Base-by-base conservation (phyloP, 106 monocot genomes). In the Dendrobium chrysotoxum region DNA sequence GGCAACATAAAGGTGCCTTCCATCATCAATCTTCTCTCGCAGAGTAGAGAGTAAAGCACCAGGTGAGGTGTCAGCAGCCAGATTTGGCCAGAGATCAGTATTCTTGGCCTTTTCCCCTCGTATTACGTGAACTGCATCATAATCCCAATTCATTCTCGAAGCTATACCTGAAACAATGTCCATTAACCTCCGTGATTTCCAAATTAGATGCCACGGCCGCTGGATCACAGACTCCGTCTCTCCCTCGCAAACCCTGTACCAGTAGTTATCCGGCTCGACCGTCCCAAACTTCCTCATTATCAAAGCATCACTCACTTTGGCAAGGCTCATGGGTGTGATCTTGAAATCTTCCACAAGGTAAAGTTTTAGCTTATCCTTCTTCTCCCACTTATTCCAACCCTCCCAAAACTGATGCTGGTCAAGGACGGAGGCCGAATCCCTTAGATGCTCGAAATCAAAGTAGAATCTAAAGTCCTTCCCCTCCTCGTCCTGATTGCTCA, bases 261-360 rank as follows among this genome's bases (percentile, higher is more conserved):
- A 97, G 78, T 94, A 97, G 71, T 97, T 97, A 35, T 94, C 96
- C 0, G 96, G 96, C 86, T 97, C 94, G 21, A 97, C 92, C 0
- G 75, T 75, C 4, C 92, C 96, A 47, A 97, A 97, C 78, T 94
- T 97, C 79, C 96, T 85, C 88, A 97, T 87, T 47, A 97, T 91
- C 81, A 94, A 74, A 20, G 94, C 28, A 76, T 97, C 96, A 45
- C 87, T 82, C 35, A 85, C 80, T 6, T 50, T 17, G 23, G 81
- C 73, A 2, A 97, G 81, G 82, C 92, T 90, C 86, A 89, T 85
- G 0, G 96, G 96, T 7, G 91, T 84, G 12, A 92, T 79, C 44
- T 77, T 80, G 80, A 87, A 90, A 70, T 96, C 92, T 75, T 97
- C 96, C 18, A 97, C 85, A 11, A 97, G 79, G 54, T 86, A 68